Conservation (phyloP, 345 rosid genomes). For the Erucastrum elatum region DNA sequence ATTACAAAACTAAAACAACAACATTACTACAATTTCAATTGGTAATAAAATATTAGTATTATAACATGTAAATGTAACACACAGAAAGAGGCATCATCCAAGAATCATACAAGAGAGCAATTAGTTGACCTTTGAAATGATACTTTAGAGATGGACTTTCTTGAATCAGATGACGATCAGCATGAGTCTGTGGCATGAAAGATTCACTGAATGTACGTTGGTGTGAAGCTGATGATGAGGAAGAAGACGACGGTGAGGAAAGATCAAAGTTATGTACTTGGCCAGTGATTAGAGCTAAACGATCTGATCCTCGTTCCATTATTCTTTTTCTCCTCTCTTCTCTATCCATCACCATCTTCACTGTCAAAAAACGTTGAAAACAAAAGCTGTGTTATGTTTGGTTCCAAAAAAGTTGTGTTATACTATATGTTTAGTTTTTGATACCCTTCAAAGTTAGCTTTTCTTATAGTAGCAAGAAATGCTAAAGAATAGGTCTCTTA, state of each 20-base stretch:
- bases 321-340: constrained; percentile 54
- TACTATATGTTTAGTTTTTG: background rate
- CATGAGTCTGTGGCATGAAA: constrained; percentile 14
- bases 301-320: constrained; percentile 54
- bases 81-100: too few species aligned
- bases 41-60: background rate
- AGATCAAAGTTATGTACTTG: constrained; percentile 37
- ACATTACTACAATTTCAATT: background rate
- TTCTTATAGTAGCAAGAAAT: constrained; percentile 10
- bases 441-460: background rate
- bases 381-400: too few species aligned
- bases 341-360: constrained; percentile 34
- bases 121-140: constrained; percentile 25
- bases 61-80: too few species aligned
- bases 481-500: constrained; percentile 28
- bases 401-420: background rate
- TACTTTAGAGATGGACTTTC: constrained; percentile 31
- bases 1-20: background rate
- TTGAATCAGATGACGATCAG: constrained; percentile 1
- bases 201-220: constrained; percentile 30
- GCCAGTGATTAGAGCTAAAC: constrained; percentile 56
- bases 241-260: constrained; percentile 30
- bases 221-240: constrained; percentile 26
- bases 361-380: background rate
- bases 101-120: too few species aligned